These are phyloP conservation scores for Dioscorea cayenensis DNA, from an alignment of 116 monocot species.

Conservation along the genomic window DNA sequence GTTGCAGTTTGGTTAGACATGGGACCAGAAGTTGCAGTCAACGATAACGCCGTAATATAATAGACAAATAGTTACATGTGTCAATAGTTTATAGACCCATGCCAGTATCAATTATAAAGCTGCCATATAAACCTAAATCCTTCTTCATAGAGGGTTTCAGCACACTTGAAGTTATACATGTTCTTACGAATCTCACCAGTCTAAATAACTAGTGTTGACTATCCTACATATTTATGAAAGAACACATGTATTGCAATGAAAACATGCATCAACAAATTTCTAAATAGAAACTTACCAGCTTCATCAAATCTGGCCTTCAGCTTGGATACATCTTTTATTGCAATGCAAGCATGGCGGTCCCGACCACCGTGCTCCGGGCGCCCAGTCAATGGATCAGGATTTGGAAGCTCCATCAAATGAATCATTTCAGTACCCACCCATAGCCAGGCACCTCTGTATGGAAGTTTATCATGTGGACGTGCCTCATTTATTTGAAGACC, in stretches of 20 bases:
- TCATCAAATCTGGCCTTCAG: constrained; percentile 83
- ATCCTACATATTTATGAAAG: not conserved
- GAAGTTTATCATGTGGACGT: constrained; percentile 86
- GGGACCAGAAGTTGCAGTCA: too few relatives aligned
- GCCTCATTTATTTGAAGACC: constrained; percentile 89
- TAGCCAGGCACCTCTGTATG: constrained; percentile 99
- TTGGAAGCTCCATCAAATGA: constrained; percentile 99
- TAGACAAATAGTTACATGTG: too few relatives aligned
- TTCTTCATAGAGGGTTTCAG: too few relatives aligned
- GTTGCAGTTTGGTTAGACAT: too few relatives aligned
- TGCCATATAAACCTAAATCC: too few relatives aligned
- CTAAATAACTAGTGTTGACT: too few relatives aligned
- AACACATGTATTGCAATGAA: not conserved
- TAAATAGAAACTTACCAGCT: constrained; percentile 39
- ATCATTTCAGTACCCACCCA: constrained; percentile 99
- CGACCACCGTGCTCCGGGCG: constrained; percentile 97
- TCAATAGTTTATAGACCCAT: too few relatives aligned
- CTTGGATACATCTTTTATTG: constrained; percentile 73
- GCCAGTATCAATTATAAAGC: too few relatives aligned
- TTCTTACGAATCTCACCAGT: too few relatives aligned
- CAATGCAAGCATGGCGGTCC: constrained; percentile 96
- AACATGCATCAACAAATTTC: not conserved
- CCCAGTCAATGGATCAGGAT: constrained; percentile 97
- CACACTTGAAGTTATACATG: too few relatives aligned
- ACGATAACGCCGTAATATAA: too few relatives aligned